Conservation (phyloP, 352 stramenopile genomes). For the Pythium aristosporum region DNA sequence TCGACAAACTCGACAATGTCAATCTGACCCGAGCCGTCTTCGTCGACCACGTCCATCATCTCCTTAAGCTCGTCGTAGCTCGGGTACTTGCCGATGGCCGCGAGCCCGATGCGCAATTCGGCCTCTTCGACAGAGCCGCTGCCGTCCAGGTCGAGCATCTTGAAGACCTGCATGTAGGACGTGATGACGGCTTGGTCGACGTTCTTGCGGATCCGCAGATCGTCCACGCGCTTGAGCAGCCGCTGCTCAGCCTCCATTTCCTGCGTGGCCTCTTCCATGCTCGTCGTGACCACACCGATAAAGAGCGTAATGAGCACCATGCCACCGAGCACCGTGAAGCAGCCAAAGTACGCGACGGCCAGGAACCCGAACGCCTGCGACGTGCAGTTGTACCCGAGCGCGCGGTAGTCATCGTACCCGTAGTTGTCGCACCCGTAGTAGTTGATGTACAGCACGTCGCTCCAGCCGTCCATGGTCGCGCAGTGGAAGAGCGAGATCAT, state of each 20-base stretch:
- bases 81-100: constrained; percentile 79
- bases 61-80: constrained; percentile 79
- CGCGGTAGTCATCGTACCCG: constrained; percentile 62
- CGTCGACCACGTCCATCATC: constrained; percentile 86
- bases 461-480: constrained; percentile 90
- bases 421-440: constrained; percentile 88
- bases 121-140: constrained; percentile 85
- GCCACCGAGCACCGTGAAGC: constrained; percentile 80
- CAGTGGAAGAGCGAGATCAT: constrained; percentile 90
- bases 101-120: constrained; percentile 75
- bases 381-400: constrained; percentile 62
- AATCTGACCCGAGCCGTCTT: constrained; percentile 84
- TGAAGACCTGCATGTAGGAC: constrained; percentile 86
- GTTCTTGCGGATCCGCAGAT: constrained; percentile 48
- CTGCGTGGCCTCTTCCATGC: constrained; percentile 89
- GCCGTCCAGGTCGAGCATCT: constrained; percentile 76
- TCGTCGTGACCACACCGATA: constrained; percentile 90
- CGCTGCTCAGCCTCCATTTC: constrained; percentile 80
- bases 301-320: constrained; percentile 92
- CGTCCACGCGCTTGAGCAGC: constrained; percentile 59
- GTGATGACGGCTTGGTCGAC: constrained; percentile 45
- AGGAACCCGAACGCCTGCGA: constrained; percentile 41
- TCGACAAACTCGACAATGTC: constrained; percentile 87
- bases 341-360: constrained; percentile 74
- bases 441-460: constrained; percentile 89